Evolutionary conservation across 306 rosid genomes (phyloP).

Genomic region (Ormosia semicastrata): DNA sequence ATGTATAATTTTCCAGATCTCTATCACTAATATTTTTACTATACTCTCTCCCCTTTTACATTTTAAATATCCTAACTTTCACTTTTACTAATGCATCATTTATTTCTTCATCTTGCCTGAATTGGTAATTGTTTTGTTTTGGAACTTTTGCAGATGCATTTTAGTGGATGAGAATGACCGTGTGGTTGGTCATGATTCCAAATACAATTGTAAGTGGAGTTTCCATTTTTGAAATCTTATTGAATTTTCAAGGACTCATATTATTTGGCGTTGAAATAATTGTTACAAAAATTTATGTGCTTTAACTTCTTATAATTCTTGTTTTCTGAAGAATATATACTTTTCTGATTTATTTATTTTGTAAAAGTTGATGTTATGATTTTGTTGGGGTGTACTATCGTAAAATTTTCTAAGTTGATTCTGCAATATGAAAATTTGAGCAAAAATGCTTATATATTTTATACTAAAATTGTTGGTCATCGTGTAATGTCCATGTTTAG

Average conservation of each 20-base stretch:
- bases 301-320: not conserved
- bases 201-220: conserved; percentile 81
- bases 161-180: conserved; percentile 94
- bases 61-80: not conserved
- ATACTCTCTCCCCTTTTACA: not conserved
- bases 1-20: not conserved
- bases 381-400: not conserved
- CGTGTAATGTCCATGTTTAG: not conserved
- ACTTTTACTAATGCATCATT: not conserved
- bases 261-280: not conserved
- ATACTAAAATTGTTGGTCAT: not conserved
- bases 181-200: conserved; percentile 92
- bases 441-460: not conserved
- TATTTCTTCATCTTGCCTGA: conserved; percentile 14
- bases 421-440: not conserved
- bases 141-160: conserved; percentile 72
- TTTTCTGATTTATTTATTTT: not conserved
- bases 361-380: not conserved
- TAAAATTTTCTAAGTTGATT: not conserved
- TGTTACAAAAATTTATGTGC: not conserved
- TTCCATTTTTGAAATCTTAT: conserved; percentile 1
- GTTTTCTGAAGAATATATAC: not conserved
- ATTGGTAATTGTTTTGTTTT: conserved; percentile 9
- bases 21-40: not conserved
- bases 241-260: not conserved